Conservation (phyloP, 176 grass and related monocot genomes). For the Oryza australiensis region DNA sequence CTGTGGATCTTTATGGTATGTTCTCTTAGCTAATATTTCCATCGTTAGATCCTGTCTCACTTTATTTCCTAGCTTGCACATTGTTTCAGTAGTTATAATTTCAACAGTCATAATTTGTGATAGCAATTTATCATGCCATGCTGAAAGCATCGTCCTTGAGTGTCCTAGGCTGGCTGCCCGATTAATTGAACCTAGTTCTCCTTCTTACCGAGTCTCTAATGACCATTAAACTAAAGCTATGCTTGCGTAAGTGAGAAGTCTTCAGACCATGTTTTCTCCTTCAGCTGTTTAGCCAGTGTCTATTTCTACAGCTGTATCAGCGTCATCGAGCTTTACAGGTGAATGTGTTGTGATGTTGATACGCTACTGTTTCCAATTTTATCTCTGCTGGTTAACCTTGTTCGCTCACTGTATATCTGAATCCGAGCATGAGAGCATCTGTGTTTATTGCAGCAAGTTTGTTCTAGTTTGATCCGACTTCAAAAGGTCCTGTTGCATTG, state of each 20-base stretch:
- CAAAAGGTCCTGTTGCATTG: neutral
- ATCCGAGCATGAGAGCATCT: neutral
- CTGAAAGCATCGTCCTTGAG: neutral
- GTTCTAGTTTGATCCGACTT: neutral
- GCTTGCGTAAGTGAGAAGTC: neutral
- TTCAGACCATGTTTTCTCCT: neutral
- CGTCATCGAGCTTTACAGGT: neutral
- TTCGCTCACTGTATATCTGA: too few species aligned
- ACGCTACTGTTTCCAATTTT: neutral
- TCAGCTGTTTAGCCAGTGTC: neutral
- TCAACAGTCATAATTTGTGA: constrained; percentile 6
- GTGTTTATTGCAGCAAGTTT: neutral
- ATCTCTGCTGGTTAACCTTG: neutral
- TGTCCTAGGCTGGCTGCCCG: neutral
- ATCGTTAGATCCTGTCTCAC: neutral
- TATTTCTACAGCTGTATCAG: neutral
- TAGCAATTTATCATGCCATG: neutral
- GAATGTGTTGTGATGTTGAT: neutral
- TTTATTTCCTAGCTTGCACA: neutral
- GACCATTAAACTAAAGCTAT: neutral
- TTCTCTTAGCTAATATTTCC: constrained; percentile 7
- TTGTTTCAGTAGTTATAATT: neutral
- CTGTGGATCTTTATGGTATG: constrained; percentile 44
- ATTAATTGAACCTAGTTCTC: neutral
- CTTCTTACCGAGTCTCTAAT: too few species aligned